Evolutionary conservation across 2,329 filamentous ascomycete genomes (phyloP).

Genomic region (Penicillium brevicompactum): DNA sequence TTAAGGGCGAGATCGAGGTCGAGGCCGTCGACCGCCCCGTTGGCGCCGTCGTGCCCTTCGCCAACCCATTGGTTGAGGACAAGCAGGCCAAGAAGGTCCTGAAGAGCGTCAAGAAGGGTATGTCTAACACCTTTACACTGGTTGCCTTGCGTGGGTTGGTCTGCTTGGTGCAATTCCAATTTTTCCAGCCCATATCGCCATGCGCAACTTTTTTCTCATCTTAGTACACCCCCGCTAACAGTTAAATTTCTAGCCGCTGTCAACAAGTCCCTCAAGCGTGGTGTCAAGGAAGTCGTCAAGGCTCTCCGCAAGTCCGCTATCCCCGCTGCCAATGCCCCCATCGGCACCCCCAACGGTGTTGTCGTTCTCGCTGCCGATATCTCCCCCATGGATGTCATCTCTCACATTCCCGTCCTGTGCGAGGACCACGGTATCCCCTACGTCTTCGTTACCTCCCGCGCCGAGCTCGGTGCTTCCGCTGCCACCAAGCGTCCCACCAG

Average conservation of each 20-base stretch:
- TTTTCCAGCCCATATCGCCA: neutral
- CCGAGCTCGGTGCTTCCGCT: constrained; percentile 89
- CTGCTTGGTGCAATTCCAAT: neutral
- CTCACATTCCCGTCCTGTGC: constrained; percentile 94
- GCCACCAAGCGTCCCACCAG: constrained; percentile 95
- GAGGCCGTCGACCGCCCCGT: constrained; percentile 40
- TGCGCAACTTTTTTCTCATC: constrained; percentile 4
- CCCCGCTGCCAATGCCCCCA: constrained; percentile 64
- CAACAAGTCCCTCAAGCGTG: constrained; percentile 92
- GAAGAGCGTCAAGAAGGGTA: constrained; percentile 56
- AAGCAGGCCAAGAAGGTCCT: constrained; percentile 55
- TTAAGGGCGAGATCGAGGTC: constrained; percentile 27
- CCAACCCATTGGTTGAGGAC: constrained; percentile 53
- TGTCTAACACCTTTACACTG: constrained; percentile 6
- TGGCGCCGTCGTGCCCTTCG: constrained; percentile 53
- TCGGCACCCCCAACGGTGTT: constrained; percentile 68
- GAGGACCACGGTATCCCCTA: constrained; percentile 98
- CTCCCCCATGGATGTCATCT: constrained; percentile 97
- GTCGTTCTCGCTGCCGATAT: constrained; percentile 96
- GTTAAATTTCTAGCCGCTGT: constrained; percentile 71
- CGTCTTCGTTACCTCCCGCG: constrained; percentile 89
- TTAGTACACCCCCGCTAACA: constrained; percentile 20
- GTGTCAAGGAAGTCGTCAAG: constrained; percentile 99
- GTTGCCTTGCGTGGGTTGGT: neutral
- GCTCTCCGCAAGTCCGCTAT: constrained; percentile 87